Conservation (phyloP, 805 yeast species). For the Priceomyces fermenticarens region DNA sequence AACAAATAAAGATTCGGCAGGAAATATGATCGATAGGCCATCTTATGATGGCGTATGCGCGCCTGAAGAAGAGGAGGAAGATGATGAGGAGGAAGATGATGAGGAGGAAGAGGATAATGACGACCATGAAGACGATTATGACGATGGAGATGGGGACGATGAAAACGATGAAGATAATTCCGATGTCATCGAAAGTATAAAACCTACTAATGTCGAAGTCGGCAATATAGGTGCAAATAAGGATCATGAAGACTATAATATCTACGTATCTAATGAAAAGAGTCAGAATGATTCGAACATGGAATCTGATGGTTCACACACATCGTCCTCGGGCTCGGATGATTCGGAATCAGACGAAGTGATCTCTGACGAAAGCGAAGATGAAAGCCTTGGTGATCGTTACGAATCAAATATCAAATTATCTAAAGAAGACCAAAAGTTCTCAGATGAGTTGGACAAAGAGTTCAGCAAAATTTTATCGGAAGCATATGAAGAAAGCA, state of each 20-base stretch:
- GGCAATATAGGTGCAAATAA: background rate
- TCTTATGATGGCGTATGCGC: too few relatives aligned
- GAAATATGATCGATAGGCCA: background rate
- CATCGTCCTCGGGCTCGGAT: constrained; percentile 10
- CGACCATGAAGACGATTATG: constrained; percentile 27
- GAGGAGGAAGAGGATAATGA: constrained; percentile 20
- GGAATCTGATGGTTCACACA: background rate
- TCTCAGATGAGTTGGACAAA: constrained; percentile 52
- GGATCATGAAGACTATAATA: background rate
- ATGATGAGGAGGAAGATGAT: constrained; percentile 10
- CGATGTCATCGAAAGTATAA: too few relatives aligned
- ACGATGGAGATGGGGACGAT: constrained; percentile 14
- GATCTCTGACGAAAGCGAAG: background rate
- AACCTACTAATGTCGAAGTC: too few relatives aligned
- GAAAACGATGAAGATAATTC: constrained; percentile 9
- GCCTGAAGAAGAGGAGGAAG: too few relatives aligned
- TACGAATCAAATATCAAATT: constrained; percentile 9
- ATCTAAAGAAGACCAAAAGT: constrained; percentile 40
- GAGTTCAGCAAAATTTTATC: constrained; percentile 52
- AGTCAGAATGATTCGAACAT: background rate
- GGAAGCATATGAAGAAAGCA: constrained; percentile 46
- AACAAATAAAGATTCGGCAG: background rate
- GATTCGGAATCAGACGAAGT: constrained; percentile 11
- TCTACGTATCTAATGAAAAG: background rate
- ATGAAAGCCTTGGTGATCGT: constrained; percentile 11